phyloP scores from a whole-genome alignment of 306 rosid species.

The Quercus engelmannii region DNA sequence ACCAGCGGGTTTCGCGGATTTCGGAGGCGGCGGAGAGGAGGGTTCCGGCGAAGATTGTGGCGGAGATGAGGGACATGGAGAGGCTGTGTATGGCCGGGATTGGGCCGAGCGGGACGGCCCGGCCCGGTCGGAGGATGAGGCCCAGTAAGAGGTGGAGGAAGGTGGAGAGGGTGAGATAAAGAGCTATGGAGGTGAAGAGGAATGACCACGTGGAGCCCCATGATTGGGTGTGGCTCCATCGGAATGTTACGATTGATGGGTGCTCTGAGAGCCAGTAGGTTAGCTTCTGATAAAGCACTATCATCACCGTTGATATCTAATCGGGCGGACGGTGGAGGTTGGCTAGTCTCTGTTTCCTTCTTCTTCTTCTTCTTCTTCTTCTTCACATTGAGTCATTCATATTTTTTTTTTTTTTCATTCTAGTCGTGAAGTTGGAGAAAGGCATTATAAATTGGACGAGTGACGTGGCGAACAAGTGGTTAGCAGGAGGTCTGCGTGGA shows the following conservation, averaged over 20 bases:
- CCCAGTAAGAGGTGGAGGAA: conserved; percentile 40
- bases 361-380: background rate
- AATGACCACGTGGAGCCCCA: conserved; percentile 95
- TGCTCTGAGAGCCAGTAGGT: conserved; percentile 85
- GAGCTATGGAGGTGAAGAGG: conserved; percentile 57
- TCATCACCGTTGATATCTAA: conserved; percentile 23
- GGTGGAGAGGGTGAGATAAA: conserved; percentile 44
- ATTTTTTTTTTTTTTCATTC: too few species aligned
- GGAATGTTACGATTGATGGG: conserved; percentile 74
- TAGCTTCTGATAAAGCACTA: conserved; percentile 17
- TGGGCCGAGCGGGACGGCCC: conserved; percentile 69
- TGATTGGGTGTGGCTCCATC: conserved; percentile 66
- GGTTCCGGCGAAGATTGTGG: conserved; percentile 63
- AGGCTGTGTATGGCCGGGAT: conserved; percentile 84
- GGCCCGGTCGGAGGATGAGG: conserved; percentile 33
- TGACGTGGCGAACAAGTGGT: too few species aligned
- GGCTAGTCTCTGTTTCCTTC: background rate
- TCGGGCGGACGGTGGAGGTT: conserved; percentile 25
- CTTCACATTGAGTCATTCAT: background rate
- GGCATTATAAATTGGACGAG: background rate
- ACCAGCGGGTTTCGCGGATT: conserved; percentile 91
- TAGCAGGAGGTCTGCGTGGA: too few species aligned
- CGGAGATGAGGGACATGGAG: conserved; percentile 55
- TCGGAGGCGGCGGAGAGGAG: conserved; percentile 70
- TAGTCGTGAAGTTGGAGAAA: background rate